phyloP scores from a whole-genome alignment of 2,329 filamentous ascomycete species.

The Immersiporthe knoxdaviesiana region DNA sequence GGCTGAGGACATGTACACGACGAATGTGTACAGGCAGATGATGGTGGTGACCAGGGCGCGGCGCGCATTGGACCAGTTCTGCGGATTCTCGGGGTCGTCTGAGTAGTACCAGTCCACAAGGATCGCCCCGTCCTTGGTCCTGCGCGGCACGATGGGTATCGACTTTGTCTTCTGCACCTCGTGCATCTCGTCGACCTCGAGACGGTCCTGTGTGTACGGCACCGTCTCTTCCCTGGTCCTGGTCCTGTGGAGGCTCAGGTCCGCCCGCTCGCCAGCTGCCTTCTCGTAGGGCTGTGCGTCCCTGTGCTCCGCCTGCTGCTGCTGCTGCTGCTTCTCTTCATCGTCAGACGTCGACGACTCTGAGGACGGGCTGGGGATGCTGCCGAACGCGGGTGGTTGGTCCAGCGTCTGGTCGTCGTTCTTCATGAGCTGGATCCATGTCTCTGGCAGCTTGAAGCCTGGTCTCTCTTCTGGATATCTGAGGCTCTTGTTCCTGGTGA shows the following conservation, averaged over 20 bases:
- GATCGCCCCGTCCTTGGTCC: slow-evolving; percentile 37
- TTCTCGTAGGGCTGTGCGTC: slow-evolving; percentile 31
- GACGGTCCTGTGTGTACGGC: slow-evolving; percentile 34
- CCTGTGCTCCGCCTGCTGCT: slow-evolving; percentile 24
- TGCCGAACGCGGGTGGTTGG: slow-evolving; percentile 25
- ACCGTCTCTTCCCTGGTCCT: slow-evolving; percentile 35
- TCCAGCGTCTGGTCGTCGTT: slow-evolving; percentile 74
- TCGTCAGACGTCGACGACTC: slow-evolving; percentile 29
- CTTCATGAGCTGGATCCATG: slow-evolving; percentile 71
- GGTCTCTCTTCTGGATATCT: slow-evolving; percentile 70
- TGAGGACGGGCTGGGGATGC: slow-evolving; percentile 17
- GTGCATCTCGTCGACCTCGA: slow-evolving; percentile 34
- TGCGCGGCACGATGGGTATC: slow-evolving; percentile 37
- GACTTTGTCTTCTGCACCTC: slow-evolving; percentile 36
- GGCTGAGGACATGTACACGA: slow-evolving; percentile 41
- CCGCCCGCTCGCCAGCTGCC: slow-evolving; percentile 19
- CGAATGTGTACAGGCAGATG: slow-evolving; percentile 56
- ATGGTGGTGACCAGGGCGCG: slow-evolving; percentile 42
- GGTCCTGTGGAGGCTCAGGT: slow-evolving; percentile 31
- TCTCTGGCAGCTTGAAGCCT: slow-evolving; percentile 65
- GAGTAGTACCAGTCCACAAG: slow-evolving; percentile 47
- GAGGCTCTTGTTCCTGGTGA: slow-evolving; percentile 36
- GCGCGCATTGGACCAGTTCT: slow-evolving; percentile 50
- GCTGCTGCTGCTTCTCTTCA: slow-evolving; percentile 34
- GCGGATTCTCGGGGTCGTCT: slow-evolving; percentile 55